Conservation (phyloP, 2,329 filamentous ascomycete genomes). For the Calonectria pseudoreteaudii region DNA sequence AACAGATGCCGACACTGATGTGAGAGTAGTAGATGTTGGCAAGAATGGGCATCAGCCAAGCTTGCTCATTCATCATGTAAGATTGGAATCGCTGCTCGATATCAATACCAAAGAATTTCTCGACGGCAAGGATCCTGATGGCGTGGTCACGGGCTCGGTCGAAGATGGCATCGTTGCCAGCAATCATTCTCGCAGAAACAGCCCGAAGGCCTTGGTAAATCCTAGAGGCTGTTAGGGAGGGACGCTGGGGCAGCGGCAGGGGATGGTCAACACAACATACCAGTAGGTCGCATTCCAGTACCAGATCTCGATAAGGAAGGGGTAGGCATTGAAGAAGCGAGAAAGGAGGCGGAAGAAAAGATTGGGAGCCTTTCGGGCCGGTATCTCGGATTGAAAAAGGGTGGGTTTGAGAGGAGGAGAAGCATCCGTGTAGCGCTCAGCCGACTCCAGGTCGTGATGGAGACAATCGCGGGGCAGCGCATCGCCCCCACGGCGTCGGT, state of each 20-base stretch:
- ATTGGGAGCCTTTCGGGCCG: slow-evolving; percentile 37
- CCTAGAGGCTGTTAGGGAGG: slow-evolving; percentile 34
- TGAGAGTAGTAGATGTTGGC: slow-evolving; percentile 60
- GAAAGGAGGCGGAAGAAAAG: slow-evolving; percentile 41
- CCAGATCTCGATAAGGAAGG: slow-evolving; percentile 51
- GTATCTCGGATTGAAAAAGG: slow-evolving; percentile 23
- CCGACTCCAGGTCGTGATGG: slow-evolving; percentile 32
- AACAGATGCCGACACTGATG: slow-evolving; percentile 57
- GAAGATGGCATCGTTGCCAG: slow-evolving; percentile 52
- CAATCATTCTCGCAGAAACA: slow-evolving; percentile 54
- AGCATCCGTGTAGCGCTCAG: slow-evolving; percentile 29
- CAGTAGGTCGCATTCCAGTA: slow-evolving; percentile 53
- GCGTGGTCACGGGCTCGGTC: slow-evolving; percentile 53
- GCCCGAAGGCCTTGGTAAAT: slow-evolving; percentile 59
- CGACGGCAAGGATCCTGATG: slow-evolving; percentile 53
- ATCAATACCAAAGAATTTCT: slow-evolving; percentile 51
- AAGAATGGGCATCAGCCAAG: slow-evolving; percentile 53
- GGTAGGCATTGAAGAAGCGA: slow-evolving; percentile 47
- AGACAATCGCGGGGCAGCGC: not conserved
- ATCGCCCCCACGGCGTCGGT: slow-evolving; percentile 29
- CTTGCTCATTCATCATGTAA: slow-evolving; percentile 50
- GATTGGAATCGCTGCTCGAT: slow-evolving; percentile 55
- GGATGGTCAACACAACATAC: slow-evolving; percentile 19
- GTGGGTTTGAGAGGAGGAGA: slow-evolving; percentile 37
- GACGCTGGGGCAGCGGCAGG: not conserved